Evolutionary conservation across 2,329 filamentous ascomycete genomes (phyloP).

Genomic region (Blastomyces parvus): DNA sequence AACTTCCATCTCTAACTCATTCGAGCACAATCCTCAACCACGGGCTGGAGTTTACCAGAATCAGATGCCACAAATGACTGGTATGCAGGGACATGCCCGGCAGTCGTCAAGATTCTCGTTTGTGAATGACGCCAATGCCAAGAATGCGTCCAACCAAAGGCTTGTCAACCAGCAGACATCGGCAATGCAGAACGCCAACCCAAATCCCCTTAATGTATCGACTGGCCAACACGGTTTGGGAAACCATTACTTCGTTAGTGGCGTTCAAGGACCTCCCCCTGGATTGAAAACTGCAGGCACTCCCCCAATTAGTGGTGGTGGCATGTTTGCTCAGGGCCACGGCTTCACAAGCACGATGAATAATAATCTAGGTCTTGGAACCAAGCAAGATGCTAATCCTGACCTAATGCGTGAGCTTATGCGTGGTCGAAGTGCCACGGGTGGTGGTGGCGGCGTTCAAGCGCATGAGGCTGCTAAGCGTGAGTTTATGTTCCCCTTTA

Average conservation of each 20-base stretch:
- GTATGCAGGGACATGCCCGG: conserved; percentile 61
- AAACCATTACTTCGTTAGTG: conserved; percentile 69
- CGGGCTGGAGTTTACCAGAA: conserved; percentile 38
- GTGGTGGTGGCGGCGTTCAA: conserved; percentile 55
- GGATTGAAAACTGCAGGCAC: conserved; percentile 92
- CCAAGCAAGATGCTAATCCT: conserved; percentile 61
- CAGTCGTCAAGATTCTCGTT: conserved; percentile 85
- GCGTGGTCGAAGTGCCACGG: conserved; percentile 53
- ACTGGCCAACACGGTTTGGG: conserved; percentile 36
- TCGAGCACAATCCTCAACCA: conserved; percentile 37
- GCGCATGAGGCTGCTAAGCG: conserved; percentile 84
- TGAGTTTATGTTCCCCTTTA: conserved; percentile 95
- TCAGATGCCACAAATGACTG: conserved; percentile 41
- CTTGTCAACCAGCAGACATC: conserved; percentile 43
- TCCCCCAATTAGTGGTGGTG: conserved; percentile 66
- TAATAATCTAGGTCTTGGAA: conserved; percentile 54
- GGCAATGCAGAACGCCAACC: conserved; percentile 30
- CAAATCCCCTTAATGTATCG: conserved; percentile 31
- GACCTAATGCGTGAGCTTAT: conserved; percentile 77
- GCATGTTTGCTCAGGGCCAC: conserved; percentile 85
- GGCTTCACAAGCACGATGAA: conserved; percentile 62
- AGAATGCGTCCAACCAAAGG: conserved; percentile 52
- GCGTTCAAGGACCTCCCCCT: conserved; percentile 86
- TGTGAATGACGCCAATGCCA: conserved; percentile 54
- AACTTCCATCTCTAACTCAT: conserved; percentile 23